Evolutionary conservation across 1,284 basidiomycete genomes (phyloP).

Genomic region (Athelia sp.): DNA sequence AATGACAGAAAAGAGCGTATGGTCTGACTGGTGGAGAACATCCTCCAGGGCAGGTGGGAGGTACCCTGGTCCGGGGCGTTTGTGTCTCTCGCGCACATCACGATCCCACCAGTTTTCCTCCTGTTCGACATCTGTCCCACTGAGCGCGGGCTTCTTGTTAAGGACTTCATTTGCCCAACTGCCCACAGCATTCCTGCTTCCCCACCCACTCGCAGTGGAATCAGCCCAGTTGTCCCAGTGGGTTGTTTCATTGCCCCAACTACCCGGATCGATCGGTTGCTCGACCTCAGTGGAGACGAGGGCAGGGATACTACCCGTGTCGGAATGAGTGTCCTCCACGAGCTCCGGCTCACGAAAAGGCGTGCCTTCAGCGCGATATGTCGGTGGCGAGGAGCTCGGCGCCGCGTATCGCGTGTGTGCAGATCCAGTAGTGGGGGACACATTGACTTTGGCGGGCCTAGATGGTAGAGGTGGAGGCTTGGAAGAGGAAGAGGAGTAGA

Average conservation of each 20-base stretch:
- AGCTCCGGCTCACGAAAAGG: slow-evolving; percentile 43
- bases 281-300: slow-evolving; percentile 18
- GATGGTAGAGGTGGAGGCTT: slow-evolving; percentile 26
- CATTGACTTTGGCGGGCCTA: slow-evolving; percentile 18
- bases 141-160: slow-evolving; percentile 37
- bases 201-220: slow-evolving; percentile 14
- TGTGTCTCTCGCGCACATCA: slow-evolving; percentile 31
- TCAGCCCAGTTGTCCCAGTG: slow-evolving; percentile 21
- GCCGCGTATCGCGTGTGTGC: slow-evolving; percentile 23
- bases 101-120: slow-evolving; percentile 67
- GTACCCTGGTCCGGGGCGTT: slow-evolving; percentile 63
- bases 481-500: slow-evolving; percentile 19
- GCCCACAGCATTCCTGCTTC: slow-evolving; percentile 5
- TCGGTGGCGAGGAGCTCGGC: slow-evolving; percentile 21
- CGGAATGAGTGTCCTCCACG: slow-evolving; percentile 28
- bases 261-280: not conserved
- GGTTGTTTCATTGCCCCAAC: slow-evolving; percentile 2
- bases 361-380: slow-evolving; percentile 19
- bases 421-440: slow-evolving; percentile 18
- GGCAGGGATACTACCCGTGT: slow-evolving; percentile 20
- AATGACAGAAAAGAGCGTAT: slow-evolving; percentile 61
- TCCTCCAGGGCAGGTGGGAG: slow-evolving; percentile 63
- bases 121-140: slow-evolving; percentile 49
- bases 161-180: slow-evolving; percentile 7
- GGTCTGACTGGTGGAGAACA: slow-evolving; percentile 61